Conservation (phyloP, 1,139 yeast species). For the Kodamaea alishanica region DNA sequence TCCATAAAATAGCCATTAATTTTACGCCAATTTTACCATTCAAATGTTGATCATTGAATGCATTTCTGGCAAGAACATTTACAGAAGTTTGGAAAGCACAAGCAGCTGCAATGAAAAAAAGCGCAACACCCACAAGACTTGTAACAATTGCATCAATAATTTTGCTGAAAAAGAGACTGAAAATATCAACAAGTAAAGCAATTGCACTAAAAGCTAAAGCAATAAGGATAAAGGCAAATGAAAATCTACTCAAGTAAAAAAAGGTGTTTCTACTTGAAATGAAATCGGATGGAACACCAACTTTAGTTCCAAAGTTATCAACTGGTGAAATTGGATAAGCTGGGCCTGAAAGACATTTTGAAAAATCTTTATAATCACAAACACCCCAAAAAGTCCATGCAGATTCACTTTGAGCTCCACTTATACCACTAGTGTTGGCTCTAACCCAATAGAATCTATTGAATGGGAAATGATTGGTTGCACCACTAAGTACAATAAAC, state of each 20-base stretch:
- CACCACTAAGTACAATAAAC: conserved; percentile 64
- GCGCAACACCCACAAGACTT: conserved; percentile 49
- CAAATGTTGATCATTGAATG: conserved; percentile 48
- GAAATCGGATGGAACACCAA: conserved; percentile 52
- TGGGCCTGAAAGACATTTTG: conserved; percentile 46
- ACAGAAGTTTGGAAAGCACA: conserved; percentile 68
- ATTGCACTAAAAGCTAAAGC: conserved; percentile 53
- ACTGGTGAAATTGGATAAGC: conserved; percentile 70
- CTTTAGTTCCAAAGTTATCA: conserved; percentile 58
- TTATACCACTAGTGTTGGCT: conserved; percentile 60
- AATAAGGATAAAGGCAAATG: conserved; percentile 62
- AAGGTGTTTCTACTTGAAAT: conserved; percentile 53
- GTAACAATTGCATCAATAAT: conserved; percentile 54
- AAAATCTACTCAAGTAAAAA: conserved; percentile 67
- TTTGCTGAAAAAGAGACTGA: conserved; percentile 44
- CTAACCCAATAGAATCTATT: conserved; percentile 66
- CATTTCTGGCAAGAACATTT: conserved; percentile 59
- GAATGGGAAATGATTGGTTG: conserved; percentile 57
- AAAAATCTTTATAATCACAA: conserved; percentile 44
- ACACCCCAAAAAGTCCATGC: conserved; percentile 88
- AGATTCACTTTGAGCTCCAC: conserved; percentile 49
- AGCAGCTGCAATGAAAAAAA: conserved; percentile 54
- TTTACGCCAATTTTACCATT: conserved; percentile 52
- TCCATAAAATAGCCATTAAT: conserved; percentile 66
- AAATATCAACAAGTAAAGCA: conserved; percentile 37